These are phyloP conservation scores for Wickerhamia fluorescens DNA, from an alignment of 805 yeast species.

Conservation along the genomic window DNA sequence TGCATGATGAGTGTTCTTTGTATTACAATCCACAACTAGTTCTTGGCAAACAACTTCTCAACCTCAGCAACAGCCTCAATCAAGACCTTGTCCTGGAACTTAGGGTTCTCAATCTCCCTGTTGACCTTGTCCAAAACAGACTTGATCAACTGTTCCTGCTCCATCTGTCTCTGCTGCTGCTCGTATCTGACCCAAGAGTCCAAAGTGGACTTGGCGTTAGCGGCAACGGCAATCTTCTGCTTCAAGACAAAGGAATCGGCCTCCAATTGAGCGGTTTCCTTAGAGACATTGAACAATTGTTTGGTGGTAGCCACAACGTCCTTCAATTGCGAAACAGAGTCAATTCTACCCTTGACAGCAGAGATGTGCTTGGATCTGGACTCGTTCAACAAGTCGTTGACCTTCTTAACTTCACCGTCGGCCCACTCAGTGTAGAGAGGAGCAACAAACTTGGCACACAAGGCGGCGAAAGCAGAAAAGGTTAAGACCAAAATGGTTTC, in stretches of 20 bases:
- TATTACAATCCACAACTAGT: no score
- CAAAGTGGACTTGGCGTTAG: conserved; percentile 89
- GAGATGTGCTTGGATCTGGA: conserved; percentile 87
- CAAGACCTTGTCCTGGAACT: conserved; percentile 89
- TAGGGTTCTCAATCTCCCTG: conserved; percentile 74
- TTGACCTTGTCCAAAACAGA: conserved; percentile 84
- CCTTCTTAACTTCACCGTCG: conserved; percentile 72
- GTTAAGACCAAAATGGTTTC: conserved; percentile 82
- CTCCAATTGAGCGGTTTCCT: conserved; percentile 94
- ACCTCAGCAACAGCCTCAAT: conserved; percentile 88
- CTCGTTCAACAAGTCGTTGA: conserved; percentile 72
- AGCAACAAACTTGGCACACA: conserved; percentile 81
- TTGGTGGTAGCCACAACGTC: conserved; percentile 90
- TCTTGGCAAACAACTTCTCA: conserved; percentile 70
- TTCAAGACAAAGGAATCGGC: conserved; percentile 89
- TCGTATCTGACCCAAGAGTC: conserved; percentile 99
- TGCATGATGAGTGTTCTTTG: no score
- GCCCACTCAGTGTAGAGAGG: conserved; percentile 96
- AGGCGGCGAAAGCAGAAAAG: conserved; percentile 67
- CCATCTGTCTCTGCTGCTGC: conserved; percentile 90
- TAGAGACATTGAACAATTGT: conserved; percentile 86
- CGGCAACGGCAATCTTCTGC: conserved; percentile 81
- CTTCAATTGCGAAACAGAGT: conserved; percentile 78
- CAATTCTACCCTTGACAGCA: conserved; percentile 91
- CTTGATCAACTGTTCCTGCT: conserved; percentile 87